phyloP scores from a whole-genome alignment of 2,329 filamentous ascomycete species.

The Pseudomassariella vexata region DNA sequence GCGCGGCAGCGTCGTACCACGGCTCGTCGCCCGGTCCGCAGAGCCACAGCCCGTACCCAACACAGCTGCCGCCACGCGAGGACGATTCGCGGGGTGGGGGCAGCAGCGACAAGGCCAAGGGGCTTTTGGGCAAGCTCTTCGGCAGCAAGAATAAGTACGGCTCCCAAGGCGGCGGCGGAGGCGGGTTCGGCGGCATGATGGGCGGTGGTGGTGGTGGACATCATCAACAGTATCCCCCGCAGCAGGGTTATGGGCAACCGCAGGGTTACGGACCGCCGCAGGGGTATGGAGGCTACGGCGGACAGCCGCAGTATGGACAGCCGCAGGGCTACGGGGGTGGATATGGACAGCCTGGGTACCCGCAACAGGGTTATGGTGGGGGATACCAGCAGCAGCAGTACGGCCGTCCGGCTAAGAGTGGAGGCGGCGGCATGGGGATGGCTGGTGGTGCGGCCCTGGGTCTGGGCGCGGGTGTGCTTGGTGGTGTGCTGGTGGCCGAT shows the following conservation, averaged over 20 bases:
- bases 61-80: constrained; percentile 37
- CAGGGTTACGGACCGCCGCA: constrained; percentile 6
- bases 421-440: constrained; percentile 56
- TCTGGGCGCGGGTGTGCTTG: constrained; percentile 74
- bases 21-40: constrained; percentile 23
- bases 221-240: constrained; percentile 26
- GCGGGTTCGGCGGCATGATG: constrained; percentile 26
- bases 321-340: constrained; percentile 32
- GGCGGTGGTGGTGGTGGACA: too few relatives aligned
- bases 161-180: constrained; percentile 20
- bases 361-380: constrained; percentile 18
- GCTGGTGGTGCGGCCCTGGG: constrained; percentile 72
- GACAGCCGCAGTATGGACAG: constrained; percentile 24
- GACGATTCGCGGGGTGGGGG: constrained; percentile 10
- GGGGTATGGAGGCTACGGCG: constrained; percentile 14
- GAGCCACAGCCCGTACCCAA: constrained; percentile 23
- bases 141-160: constrained; percentile 22
- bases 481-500: constrained; percentile 66
- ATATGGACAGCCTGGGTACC: constrained; percentile 32
- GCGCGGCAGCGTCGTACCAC: constrained; percentile 27
- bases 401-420: constrained; percentile 27
- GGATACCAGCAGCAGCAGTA: constrained; percentile 18
- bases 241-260: constrained; percentile 23
- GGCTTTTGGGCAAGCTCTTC: constrained; percentile 26
- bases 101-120: constrained; percentile 36